phyloP scores from a whole-genome alignment of 768 basidiomycete species.

The Suillus brevipes region DNA sequence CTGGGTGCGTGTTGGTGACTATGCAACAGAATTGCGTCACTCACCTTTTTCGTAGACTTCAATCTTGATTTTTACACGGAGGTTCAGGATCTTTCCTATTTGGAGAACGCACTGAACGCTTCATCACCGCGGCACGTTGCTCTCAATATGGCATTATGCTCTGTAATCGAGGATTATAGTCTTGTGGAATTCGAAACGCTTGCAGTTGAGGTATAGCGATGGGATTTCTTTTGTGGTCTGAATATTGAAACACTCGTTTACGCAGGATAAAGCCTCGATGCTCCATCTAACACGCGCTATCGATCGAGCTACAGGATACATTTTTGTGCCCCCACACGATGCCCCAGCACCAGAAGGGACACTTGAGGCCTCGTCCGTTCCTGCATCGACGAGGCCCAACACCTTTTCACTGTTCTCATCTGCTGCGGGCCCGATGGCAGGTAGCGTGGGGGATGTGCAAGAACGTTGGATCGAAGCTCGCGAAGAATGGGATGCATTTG shows the following conservation, averaged over 20 bases:
- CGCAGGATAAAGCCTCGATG: constrained; percentile 93
- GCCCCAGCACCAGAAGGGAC: constrained; percentile 35
- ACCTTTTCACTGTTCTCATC: constrained; percentile 65
- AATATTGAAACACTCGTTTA: neutral
- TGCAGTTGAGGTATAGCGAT: constrained; percentile 77
- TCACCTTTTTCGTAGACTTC: constrained; percentile 61
- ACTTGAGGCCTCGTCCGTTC: constrained; percentile 29
- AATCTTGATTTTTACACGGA: constrained; percentile 98
- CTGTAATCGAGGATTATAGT: constrained; percentile 89
- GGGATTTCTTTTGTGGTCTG: neutral
- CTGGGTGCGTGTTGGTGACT: constrained; percentile 59
- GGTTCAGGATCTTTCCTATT: constrained; percentile 91
- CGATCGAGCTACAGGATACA: constrained; percentile 90
- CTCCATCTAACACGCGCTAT: constrained; percentile 78
- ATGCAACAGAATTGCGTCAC: neutral
- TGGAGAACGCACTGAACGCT: constrained; percentile 71
- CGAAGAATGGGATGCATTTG: constrained; percentile 80
- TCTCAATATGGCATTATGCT: constrained; percentile 88
- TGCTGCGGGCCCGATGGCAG: constrained; percentile 55
- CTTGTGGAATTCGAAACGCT: constrained; percentile 96
- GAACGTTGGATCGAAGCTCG: constrained; percentile 91
- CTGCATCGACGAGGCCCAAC: constrained; percentile 57
- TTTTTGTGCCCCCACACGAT: constrained; percentile 67
- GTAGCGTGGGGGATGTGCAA: constrained; percentile 75
- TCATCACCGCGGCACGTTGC: constrained; percentile 69